Evolutionary conservation across 257 asterid species (phyloP), one percentile per base, ranked within the genome.

Genomic region (Parsonsia alboflavescens): DNA sequence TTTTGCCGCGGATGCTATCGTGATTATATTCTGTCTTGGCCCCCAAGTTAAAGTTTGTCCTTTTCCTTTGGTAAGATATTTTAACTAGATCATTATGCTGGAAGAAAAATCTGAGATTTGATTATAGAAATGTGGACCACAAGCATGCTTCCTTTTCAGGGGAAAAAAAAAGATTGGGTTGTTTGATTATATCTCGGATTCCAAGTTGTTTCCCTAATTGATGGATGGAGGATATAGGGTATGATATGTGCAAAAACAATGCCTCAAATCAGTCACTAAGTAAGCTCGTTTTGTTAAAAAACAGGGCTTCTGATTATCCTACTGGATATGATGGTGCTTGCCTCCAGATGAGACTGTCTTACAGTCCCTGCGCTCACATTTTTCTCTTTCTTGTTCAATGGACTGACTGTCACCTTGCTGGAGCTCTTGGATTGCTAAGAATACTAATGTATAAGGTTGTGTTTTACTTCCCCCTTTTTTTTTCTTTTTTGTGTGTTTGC

Each of bases 331-430:
- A 85, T 49, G 97, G 97, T 63, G 93, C 93, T 53, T 85, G 87
- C 82, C 89, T 92, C 79, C 99, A 94, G 78, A 94, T 94, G 99
- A 92, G 99, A 72, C 82, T 94, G n/a, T 90, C 97, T 8, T 94
- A 89, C 76, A 90, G 99, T 84, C 96, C 95, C 13, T 94, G 97
- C 79, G 97, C 97, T 22, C 92, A 87, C 42, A 72, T 90, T 63
- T 90, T 94, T 52, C 83, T 92, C 62, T 94, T 92, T 85, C 91
- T 92, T 77, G 90, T 92, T 66, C 97, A 90, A 71, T 94, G 98
- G 99, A 83, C 93, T 69, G 99, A 94, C 80, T 90, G 95, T 80
- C 90, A 86, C 79, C 88, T 94, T 63, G 99, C 97, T 22, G 95
- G 97, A 78, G 86, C 88, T 10, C 92, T 94, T n/a, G 97, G 99